Conservation (phyloP, 106 monocot genomes). For the Cymbidium sinense region DNA sequence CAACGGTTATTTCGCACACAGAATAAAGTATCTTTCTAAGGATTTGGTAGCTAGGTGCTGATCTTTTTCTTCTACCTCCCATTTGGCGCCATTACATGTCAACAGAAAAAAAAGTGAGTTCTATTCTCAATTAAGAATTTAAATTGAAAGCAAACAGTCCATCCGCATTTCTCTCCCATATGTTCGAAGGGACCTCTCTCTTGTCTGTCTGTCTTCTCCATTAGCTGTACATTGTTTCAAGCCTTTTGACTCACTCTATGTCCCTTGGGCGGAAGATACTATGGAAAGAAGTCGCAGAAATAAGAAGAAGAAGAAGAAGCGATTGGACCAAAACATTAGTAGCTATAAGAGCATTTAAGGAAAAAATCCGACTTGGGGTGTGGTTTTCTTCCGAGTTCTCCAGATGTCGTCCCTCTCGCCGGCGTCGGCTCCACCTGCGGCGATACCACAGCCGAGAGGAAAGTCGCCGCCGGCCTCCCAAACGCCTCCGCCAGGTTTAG, state of each 20-base stretch:
- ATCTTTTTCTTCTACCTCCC: too few relatives aligned
- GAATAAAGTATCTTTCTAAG: too few relatives aligned
- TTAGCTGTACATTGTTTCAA: not conserved
- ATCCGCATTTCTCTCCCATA: not conserved
- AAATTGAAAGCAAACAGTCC: not conserved
- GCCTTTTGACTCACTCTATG: not conserved
- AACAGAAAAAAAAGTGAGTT: too few relatives aligned
- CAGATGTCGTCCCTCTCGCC: not conserved
- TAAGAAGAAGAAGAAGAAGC: not conserved
- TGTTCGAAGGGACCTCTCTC: not conserved
- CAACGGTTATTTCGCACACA: too few relatives aligned
- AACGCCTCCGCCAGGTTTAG: slow-evolving; percentile 8
- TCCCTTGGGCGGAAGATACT: not conserved
- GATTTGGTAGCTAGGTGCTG: too few relatives aligned
- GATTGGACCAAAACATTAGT: not conserved
- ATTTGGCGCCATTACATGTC: too few relatives aligned
- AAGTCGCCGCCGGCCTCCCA: not conserved
- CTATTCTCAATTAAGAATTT: too few relatives aligned
- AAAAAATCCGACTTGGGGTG: not conserved
- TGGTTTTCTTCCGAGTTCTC: not conserved
- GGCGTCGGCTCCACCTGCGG: not conserved
- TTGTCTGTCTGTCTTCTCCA: not conserved
- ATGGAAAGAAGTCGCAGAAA: not conserved
- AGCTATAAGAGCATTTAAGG: too few relatives aligned
- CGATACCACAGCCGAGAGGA: not conserved